Evolutionary conservation across 441 rosid genomes (phyloP).

Genomic region (Adansonia gregorii): DNA sequence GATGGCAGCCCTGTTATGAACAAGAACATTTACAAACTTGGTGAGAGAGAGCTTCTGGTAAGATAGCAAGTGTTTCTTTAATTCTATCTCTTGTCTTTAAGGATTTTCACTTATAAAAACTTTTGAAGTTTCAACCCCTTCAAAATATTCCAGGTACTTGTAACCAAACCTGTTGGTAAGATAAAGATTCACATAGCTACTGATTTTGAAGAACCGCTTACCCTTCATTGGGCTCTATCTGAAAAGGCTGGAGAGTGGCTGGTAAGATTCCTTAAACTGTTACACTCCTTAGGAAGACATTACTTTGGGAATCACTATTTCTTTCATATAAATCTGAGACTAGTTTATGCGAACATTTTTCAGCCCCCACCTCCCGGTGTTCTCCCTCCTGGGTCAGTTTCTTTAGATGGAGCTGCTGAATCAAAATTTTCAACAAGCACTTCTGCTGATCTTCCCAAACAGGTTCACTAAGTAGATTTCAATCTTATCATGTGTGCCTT

Average conservation of each 20-base stretch:
- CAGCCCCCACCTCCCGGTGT: conserved; percentile 79
- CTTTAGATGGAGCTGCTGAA: conserved; percentile 60
- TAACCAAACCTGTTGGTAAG: conserved; percentile 65
- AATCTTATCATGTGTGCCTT: conserved; percentile 25
- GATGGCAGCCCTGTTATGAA: conserved; percentile 54
- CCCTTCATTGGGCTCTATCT: conserved; percentile 97
- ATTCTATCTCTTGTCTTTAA: conserved; percentile 16
- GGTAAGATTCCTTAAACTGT: conserved; percentile 58
- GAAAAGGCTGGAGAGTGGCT: conserved; percentile 82
- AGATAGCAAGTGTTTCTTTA: conserved; percentile 38
- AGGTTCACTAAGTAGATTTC: conserved; percentile 50
- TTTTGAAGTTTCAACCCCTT: conserved; percentile 31
- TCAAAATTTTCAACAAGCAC: conserved; percentile 54
- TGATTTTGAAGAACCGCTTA: conserved; percentile 67
- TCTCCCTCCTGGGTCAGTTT: conserved; percentile 79
- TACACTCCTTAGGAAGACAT: conserved; percentile 23
- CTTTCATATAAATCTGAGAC: conserved; percentile 15
- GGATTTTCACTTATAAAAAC: conserved; percentile 22
- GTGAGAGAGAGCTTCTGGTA: conserved; percentile 73
- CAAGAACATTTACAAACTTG: conserved; percentile 74
- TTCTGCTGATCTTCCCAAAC: conserved; percentile 54
- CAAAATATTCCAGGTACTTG: conserved; percentile 63
- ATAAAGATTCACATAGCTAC: conserved; percentile 71
- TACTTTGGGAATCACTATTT: conserved; percentile 25
- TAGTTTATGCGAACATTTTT: conserved; percentile 42